phyloP scores from a whole-genome alignment of 768 basidiomycete species.

The Rhizopogon roseolus region DNA sequence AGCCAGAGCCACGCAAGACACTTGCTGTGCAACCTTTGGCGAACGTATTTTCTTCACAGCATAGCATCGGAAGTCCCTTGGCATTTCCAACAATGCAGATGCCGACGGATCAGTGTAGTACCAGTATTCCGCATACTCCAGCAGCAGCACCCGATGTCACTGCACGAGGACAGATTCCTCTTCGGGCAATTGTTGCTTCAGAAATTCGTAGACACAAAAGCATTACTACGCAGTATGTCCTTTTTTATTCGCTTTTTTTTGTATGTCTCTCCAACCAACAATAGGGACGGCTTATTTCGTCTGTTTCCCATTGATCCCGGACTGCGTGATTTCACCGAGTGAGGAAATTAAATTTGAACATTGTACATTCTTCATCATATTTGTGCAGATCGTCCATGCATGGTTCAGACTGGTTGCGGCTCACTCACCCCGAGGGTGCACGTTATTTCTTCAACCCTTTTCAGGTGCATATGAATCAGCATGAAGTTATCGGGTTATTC shows the following conservation, averaged over 20 bases:
- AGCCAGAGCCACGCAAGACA: background rate
- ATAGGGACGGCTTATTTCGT: background rate
- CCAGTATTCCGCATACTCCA: background rate
- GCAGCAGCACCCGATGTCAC: background rate
- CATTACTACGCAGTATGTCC: background rate
- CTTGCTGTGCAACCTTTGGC: background rate
- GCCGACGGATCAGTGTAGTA: background rate
- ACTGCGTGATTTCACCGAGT: background rate
- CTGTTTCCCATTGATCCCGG: background rate
- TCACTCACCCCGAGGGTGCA: slow-evolving; percentile 49
- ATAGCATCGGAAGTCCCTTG: background rate
- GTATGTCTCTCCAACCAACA: background rate
- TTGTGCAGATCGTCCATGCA: background rate
- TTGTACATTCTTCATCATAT: background rate
- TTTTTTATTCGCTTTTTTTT: background rate
- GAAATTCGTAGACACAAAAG: background rate
- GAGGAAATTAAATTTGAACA: background rate
- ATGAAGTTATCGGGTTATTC: background rate
- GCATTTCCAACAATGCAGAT: background rate
- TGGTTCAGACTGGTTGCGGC: background rate
- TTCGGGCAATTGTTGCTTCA: background rate
- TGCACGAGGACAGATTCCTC: background rate
- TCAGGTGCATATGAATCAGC: slow-evolving; percentile 27
- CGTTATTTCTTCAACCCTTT: slow-evolving; percentile 43
- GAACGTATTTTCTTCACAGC: background rate